Evolutionary conservation across 2,329 filamentous ascomycete genomes (phyloP), one percentile per base, ranked within the genome.

Genomic region (Penicillium crustosum): DNA sequence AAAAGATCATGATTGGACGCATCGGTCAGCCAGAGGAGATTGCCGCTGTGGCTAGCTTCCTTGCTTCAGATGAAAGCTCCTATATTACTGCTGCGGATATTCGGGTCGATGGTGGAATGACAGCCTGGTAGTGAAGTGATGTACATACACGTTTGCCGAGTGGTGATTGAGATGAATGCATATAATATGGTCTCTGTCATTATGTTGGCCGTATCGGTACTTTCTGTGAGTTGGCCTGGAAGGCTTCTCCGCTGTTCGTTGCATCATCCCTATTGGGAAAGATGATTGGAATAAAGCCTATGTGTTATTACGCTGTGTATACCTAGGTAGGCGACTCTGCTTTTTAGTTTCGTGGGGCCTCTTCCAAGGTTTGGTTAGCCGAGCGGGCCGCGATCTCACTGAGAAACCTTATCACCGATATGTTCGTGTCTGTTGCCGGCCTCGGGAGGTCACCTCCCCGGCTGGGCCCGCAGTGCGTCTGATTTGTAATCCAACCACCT

Each of bases 301-400:
- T 45, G 2, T 45, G 43, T 25, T 42, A 12, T 9, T 45, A 29
- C 19, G 25, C 10, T 19, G 25, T 29, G 25, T 45, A 19, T 10
- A 19, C 13, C n/a, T n/a, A n/a, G n/a, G n/a, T n/a, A n/a, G n/a
- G 17, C 10, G 25, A 3, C 7, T 41, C 25, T 45, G 29, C 10
- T 12, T 31, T 31, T 6, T 6, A 21, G n/a, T n/a, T n/a, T n/a
- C n/a, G n/a, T n/a, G n/a, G n/a, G 23, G 4, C 10, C 17, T 13
- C 2, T 61, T 64, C 56, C 3, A 17, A 35, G 33, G 33, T 35
- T 35, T 35, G 53, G 48, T 58, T 61, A 52, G 50, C 59, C 59
- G 64, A 61, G 58, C 64, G 64, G 61, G 59, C 64, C 63, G 60
- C 60, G 61, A 66, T 65, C 53, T 58, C 49, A 44, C 23, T 15